phyloP scores from a whole-genome alignment of 306 rosid genomes.

The Quercus dentata region DNA sequence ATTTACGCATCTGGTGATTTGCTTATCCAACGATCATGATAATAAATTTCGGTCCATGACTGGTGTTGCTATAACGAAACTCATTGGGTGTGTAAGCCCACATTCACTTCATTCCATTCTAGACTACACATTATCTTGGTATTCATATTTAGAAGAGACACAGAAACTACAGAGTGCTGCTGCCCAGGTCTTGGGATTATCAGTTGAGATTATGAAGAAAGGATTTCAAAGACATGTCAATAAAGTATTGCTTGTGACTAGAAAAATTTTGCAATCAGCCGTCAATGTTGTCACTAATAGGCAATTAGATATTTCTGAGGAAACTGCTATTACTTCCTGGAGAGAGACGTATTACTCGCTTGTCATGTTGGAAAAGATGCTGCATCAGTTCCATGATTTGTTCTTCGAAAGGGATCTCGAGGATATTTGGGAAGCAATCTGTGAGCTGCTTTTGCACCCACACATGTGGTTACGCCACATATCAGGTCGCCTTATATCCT shows the following conservation, averaged over 20 bases:
- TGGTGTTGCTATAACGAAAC: conserved; percentile 68
- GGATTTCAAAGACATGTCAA: conserved; percentile 49
- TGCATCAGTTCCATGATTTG: conserved; percentile 50
- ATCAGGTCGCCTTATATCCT: conserved; percentile 61
- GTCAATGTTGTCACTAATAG: conserved; percentile 30
- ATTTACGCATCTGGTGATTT: conserved; percentile 73
- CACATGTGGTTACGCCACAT: conserved; percentile 69
- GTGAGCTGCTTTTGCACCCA: conserved; percentile 76
- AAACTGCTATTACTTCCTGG: conserved; percentile 61
- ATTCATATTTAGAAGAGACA: conserved; percentile 60
- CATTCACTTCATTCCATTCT: conserved; percentile 53
- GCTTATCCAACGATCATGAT: conserved; percentile 84
- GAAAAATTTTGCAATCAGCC: conserved; percentile 48
- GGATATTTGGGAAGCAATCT: conserved; percentile 74
- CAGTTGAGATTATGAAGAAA: conserved; percentile 62
- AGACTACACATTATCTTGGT: conserved; percentile 73
- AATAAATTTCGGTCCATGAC: conserved; percentile 73
- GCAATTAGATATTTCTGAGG: conserved; percentile 37
- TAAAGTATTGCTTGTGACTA: conserved; percentile 51
- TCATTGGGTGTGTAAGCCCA: conserved; percentile 50
- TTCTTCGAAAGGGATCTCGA: conserved; percentile 58
- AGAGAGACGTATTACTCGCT: conserved; percentile 86
- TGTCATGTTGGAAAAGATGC: conserved; percentile 82
- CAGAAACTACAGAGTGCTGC: conserved; percentile 75
- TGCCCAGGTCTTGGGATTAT: conserved; percentile 88